phyloP scores from a whole-genome alignment of 176 grass and related monocot genomes.

The Pontederia paniculata region DNA sequence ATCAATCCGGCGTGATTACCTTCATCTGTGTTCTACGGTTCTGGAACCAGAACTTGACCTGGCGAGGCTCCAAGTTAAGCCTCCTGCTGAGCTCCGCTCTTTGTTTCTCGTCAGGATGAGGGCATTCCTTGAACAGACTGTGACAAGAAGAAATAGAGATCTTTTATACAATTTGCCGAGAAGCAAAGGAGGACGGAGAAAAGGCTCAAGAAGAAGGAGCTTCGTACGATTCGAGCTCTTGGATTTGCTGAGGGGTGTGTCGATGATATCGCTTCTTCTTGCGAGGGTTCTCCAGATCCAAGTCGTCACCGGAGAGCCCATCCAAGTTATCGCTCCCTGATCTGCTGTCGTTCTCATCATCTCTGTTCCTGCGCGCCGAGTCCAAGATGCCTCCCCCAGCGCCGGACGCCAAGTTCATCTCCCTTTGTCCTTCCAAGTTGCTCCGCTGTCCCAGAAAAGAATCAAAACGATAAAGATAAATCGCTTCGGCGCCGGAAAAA shows the following conservation, averaged over 20 bases:
- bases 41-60: constrained; percentile 51
- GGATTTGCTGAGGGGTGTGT: constrained; percentile 83
- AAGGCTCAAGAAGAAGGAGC: background rate
- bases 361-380: constrained; percentile 39
- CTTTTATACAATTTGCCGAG: background rate
- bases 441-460: constrained; percentile 24
- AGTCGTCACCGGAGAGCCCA: constrained; percentile 68
- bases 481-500: background rate
- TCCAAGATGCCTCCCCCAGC: constrained; percentile 34
- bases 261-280: constrained; percentile 76
- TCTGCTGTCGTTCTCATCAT: constrained; percentile 94
- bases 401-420: constrained; percentile 26
- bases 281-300: constrained; percentile 25
- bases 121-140: constrained; percentile 31
- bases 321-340: constrained; percentile 94
- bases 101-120: constrained; percentile 35
- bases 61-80: constrained; percentile 25
- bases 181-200: background rate
- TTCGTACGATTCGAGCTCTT: constrained; percentile 79
- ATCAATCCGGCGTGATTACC: background rate
- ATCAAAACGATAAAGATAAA: background rate
- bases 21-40: constrained; percentile 39
- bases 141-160: background rate
- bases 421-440: constrained; percentile 47
- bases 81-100: constrained; percentile 25